A percentile compares a stretch with the other conserved stretches of the same genome.
phyloP scores from a whole-genome alignment of 768 basidiomycete species.

The Phaeolepiota aurea region DNA sequence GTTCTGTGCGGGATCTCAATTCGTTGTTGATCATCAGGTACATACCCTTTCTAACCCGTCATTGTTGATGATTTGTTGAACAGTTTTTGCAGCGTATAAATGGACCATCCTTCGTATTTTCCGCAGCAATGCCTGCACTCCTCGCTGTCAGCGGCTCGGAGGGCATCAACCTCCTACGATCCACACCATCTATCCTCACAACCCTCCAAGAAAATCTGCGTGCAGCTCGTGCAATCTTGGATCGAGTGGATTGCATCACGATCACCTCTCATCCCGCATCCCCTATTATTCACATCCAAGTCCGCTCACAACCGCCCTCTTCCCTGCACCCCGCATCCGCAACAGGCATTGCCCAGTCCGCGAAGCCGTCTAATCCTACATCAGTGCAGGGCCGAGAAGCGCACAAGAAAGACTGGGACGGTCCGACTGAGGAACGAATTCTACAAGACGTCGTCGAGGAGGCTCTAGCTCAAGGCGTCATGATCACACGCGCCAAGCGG shows the following conservation, averaged over 20 bases:
- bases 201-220: constrained; percentile 77
- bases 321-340: constrained; percentile 5
- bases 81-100: constrained; percentile 70
- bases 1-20: constrained; percentile 85
- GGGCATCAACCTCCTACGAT: constrained; percentile 72
- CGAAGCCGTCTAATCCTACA: constrained; percentile 42
- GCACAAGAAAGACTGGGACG: constrained; percentile 43
- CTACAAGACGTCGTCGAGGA: constrained; percentile 94
- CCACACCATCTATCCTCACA: constrained; percentile 66
- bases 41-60: not conserved
- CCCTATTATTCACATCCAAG: constrained; percentile 80
- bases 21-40: constrained; percentile 86
- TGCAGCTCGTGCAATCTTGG: constrained; percentile 71
- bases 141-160: constrained; percentile 85
- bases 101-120: constrained; percentile 91
- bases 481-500: constrained; percentile 79
- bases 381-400: constrained; percentile 39
- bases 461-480: constrained; percentile 67
- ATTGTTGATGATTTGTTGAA: constrained; percentile 1
- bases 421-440: constrained; percentile 64
- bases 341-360: constrained; percentile 6
- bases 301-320: constrained; percentile 29
- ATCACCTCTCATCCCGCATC: constrained; percentile 83
- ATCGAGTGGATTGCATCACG: constrained; percentile 71
- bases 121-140: constrained; percentile 87